These are phyloP conservation scores for Trichomonascaceae sp. DNA, from an alignment of 1,139 yeast species.

Conservation along the genomic window DNA sequence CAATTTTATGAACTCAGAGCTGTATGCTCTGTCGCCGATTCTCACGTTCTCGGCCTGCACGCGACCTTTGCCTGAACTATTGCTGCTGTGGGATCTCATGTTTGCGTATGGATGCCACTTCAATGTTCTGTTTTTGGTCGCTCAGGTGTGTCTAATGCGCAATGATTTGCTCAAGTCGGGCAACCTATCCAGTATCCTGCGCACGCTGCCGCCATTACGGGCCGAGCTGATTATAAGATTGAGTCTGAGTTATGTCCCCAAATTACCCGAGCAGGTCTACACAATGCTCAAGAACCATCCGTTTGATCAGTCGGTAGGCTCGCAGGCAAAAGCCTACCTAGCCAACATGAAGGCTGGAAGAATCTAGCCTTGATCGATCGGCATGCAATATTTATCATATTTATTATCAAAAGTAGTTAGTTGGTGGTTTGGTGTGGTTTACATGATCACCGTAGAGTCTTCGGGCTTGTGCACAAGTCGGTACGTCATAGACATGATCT, in stretches of 20 bases:
- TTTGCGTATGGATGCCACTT: conserved; percentile 87
- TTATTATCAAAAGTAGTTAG: no score
- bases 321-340: no score
- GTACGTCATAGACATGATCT: conserved; percentile 21
- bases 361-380: no score
- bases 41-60: conserved; percentile 83
- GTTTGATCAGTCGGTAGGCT: conserved; percentile 31
- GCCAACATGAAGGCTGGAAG: no score
- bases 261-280: conserved; percentile 56
- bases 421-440: no score
- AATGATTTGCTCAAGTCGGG: conserved; percentile 41
- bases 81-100: conserved; percentile 78
- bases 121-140: conserved; percentile 74
- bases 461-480: conserved; percentile 24
- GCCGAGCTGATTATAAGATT: conserved; percentile 68
- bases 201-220: conserved; percentile 61
- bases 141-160: conserved; percentile 65
- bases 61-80: conserved; percentile 66
- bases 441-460: conserved; percentile 16
- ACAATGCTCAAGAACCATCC: conserved; percentile 62
- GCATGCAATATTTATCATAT: no score
- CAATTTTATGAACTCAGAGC: conserved; percentile 61
- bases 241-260: conserved; percentile 69
- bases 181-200: conserved; percentile 62
- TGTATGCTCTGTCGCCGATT: conserved; percentile 82